Conservation (phyloP, 1,284 basidiomycete genomes). For the Fomitopsis betulina region DNA sequence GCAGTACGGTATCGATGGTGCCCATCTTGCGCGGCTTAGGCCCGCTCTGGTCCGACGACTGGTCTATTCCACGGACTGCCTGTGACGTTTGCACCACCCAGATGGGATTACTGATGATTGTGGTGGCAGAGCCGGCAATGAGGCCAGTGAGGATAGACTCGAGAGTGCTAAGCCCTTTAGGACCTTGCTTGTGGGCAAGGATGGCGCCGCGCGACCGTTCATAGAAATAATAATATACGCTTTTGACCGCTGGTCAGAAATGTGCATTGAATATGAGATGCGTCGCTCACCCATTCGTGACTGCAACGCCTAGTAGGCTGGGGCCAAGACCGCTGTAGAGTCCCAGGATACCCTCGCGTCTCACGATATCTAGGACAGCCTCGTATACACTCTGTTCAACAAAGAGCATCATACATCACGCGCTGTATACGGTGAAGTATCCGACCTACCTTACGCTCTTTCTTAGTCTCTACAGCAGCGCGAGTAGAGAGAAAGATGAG, state of each 20-base stretch:
- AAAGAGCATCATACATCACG: constrained; percentile 1
- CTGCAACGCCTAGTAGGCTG: constrained; percentile 85
- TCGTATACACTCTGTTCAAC: constrained; percentile 45
- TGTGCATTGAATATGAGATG: not conserved
- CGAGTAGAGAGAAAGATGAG: constrained; percentile 91
- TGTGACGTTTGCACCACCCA: constrained; percentile 97
- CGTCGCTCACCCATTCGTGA: constrained; percentile 78
- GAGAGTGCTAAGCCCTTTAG: constrained; percentile 71
- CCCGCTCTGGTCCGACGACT: constrained; percentile 25
- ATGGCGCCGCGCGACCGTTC: constrained; percentile 60
- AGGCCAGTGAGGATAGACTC: constrained; percentile 91
- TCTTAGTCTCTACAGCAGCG: constrained; percentile 87
- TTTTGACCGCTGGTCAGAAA: not conserved
- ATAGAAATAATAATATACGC: constrained; percentile 82
- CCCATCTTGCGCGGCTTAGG: constrained; percentile 49
- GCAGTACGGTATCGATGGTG: constrained; percentile 64
- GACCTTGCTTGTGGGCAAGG: constrained; percentile 51
- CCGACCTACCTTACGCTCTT: constrained; percentile 57
- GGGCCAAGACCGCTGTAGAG: constrained; percentile 89
- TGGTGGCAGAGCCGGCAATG: constrained; percentile 85
- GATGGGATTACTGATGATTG: constrained; percentile 90
- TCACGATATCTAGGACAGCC: constrained; percentile 72
- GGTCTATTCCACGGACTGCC: constrained; percentile 58
- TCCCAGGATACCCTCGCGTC: constrained; percentile 81
- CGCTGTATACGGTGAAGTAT: not conserved